A percentile compares a stretch with the other conserved stretches of the same genome.
These are phyloP conservation scores for Schizochytrium sp. DNA, from an alignment of 108 stramenopile genomes.

Conservation along the genomic window DNA sequence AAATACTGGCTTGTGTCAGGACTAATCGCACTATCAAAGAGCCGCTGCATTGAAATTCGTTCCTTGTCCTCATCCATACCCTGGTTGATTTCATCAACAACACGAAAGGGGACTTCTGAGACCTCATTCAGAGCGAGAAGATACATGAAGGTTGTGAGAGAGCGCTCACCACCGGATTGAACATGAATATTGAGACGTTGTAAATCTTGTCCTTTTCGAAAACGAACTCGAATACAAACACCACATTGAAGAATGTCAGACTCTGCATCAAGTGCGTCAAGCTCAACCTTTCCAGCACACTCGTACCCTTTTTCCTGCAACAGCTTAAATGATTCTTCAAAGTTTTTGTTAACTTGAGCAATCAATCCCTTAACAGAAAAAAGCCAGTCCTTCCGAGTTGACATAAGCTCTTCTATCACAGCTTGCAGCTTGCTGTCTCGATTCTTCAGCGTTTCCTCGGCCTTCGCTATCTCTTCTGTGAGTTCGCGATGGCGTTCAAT, in stretches of 20 bases:
- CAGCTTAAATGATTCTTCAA: constrained; percentile 72
- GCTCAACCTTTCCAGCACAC: constrained; percentile 59
- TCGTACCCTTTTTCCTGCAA: constrained; percentile 79
- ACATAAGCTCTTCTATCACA: too few species aligned
- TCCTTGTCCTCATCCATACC: constrained; percentile 96
- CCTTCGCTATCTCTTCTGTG: too few species aligned
- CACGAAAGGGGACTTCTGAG: constrained; percentile 91
- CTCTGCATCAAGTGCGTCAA: constrained; percentile 7
- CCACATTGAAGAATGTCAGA: constrained; percentile 82
- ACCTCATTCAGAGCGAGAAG: constrained; percentile 95
- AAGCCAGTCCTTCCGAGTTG: constrained; percentile 64
- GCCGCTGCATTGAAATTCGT: constrained; percentile 88
- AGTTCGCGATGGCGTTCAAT: too few species aligned
- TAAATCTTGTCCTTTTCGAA: constrained; percentile 80
- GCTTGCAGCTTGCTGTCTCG: too few species aligned
- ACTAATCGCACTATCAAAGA: not conserved
- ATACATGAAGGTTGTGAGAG: constrained; percentile 94
- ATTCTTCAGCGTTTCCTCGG: too few species aligned
- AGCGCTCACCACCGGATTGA: constrained; percentile 96
- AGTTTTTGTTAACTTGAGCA: constrained; percentile 74
- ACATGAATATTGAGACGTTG: constrained; percentile 83
- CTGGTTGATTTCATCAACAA: constrained; percentile 98
- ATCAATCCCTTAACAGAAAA: constrained; percentile 72
- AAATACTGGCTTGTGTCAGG: constrained; percentile 84
- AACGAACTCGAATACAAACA: constrained; percentile 87